Conservation (phyloP, 2,329 filamentous ascomycete genomes). For the Ilyonectria robusta region DNA sequence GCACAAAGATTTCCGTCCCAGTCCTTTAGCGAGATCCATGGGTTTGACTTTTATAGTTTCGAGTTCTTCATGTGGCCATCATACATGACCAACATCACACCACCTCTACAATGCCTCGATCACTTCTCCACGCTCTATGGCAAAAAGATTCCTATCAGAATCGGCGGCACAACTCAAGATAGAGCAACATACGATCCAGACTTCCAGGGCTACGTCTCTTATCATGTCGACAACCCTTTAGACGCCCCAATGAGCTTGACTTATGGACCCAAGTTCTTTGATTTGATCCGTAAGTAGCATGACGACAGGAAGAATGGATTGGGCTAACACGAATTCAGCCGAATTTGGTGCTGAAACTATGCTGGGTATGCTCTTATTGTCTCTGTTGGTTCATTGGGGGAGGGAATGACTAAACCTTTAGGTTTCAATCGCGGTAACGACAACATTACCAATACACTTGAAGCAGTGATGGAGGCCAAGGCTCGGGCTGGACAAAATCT, state of each 20-base stretch:
- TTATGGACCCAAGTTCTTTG: neutral
- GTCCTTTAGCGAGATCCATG: neutral
- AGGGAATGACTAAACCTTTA: neutral
- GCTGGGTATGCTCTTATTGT: too few species aligned
- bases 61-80: neutral
- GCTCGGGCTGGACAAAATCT: neutral
- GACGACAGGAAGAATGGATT: neutral
- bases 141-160: constrained; percentile 8
- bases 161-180: constrained; percentile 21
- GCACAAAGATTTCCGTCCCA: too few species aligned
- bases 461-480: constrained; percentile 7
- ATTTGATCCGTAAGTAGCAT: neutral
- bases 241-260: neutral
- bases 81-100: neutral
- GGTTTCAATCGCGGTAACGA: constrained; percentile 21
- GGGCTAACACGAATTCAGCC: too few species aligned
- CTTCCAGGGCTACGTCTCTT: constrained; percentile 14
- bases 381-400: neutral
- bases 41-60: neutral
- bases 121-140: constrained; percentile 9
- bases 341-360: too few species aligned
- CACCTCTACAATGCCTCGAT: neutral
- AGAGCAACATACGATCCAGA: constrained; percentile 11
- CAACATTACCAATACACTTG: constrained; percentile 15
- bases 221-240: constrained; percentile 13